Evolutionary conservation across 2,329 filamentous ascomycete species (phyloP).

Genomic region (Aschersonia sp.): DNA sequence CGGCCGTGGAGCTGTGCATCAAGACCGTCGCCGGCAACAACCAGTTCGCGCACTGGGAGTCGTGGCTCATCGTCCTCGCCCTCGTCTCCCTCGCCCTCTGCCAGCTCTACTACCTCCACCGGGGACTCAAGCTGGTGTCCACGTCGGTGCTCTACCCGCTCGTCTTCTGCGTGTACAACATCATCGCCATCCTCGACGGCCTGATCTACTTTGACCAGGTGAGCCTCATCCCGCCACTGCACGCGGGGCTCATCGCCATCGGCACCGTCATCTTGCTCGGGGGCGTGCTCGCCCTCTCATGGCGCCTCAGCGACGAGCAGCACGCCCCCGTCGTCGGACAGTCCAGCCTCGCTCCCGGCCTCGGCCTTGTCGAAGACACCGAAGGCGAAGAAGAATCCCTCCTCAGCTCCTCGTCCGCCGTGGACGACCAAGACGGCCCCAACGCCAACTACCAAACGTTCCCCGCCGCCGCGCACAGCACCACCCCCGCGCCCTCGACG

Average conservation of each 20-base stretch:
- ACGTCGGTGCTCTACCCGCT: constrained; percentile 93
- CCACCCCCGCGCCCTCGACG: constrained; percentile 20
- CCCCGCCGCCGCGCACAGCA: constrained; percentile 20
- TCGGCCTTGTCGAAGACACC: constrained; percentile 65
- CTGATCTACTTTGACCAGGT: constrained; percentile 94
- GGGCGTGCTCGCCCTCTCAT: constrained; percentile 83
- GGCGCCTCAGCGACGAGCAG: constrained; percentile 75
- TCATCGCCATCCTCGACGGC: constrained; percentile 92
- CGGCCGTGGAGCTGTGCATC: constrained; percentile 86
- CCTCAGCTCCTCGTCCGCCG: constrained; percentile 29
- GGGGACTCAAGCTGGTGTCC: constrained; percentile 84
- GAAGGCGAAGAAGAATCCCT: constrained; percentile 45
- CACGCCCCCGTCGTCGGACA: constrained; percentile 44
- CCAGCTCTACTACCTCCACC: constrained; percentile 90
- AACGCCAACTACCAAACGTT: constrained; percentile 32
- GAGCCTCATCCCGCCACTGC: constrained; percentile 59
- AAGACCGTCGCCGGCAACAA: constrained; percentile 75
- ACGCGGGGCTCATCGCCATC: constrained; percentile 69
- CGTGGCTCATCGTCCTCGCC: constrained; percentile 77
- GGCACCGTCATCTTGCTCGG: constrained; percentile 76
- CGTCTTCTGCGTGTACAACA: constrained; percentile 98
- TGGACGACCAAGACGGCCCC: constrained; percentile 25
- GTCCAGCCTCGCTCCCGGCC: constrained; percentile 64
- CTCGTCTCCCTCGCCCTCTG: constrained; percentile 71
- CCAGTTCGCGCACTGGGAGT: constrained; percentile 90